These are phyloP conservation scores for Capsella rubella DNA, from an alignment of 441 rosid genomes.

Conservation along the genomic window DNA sequence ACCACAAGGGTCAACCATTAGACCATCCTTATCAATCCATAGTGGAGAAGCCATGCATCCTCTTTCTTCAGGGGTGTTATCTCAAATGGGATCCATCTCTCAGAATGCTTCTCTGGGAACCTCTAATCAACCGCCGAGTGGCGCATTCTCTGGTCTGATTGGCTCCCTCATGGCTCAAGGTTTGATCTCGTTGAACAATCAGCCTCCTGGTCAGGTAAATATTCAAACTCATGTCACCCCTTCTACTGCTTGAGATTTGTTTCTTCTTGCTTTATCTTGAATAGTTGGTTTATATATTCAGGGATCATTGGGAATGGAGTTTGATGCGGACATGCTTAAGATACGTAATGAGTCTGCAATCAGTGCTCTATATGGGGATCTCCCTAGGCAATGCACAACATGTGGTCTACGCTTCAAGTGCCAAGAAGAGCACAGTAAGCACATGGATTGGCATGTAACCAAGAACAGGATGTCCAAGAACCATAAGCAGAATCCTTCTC, in stretches of 20 bases:
- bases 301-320: constrained; percentile 80
- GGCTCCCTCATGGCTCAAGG: constrained; percentile 93
- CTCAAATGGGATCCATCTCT: constrained; percentile 57
- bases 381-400: constrained; percentile 96
- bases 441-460: constrained; percentile 99
- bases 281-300: constrained; percentile 48
- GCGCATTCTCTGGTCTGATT: constrained; percentile 82
- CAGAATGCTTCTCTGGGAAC: constrained; percentile 54
- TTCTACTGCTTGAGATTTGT: constrained; percentile 15
- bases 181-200: constrained; percentile 72
- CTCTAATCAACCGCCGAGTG: constrained; percentile 62
- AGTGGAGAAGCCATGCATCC: constrained; percentile 66
- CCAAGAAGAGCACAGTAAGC: constrained; percentile 96
- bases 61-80: constrained; percentile 65
- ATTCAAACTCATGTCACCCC: constrained; percentile 32
- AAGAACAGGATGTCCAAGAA: constrained; percentile 94
- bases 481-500: constrained; percentile 92
- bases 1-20: constrained; percentile 55
- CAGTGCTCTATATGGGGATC: constrained; percentile 78
- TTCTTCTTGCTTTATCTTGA: constrained; percentile 36
- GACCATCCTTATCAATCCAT: constrained; percentile 55
- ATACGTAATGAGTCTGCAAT: constrained; percentile 83
- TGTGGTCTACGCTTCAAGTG: constrained; percentile 94
- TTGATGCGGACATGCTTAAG: constrained; percentile 82
- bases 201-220: constrained; percentile 72